These are phyloP conservation scores for Chlamydomonas applanata DNA, from an alignment of 139 green algal genomes.

Conservation along the genomic window DNA sequence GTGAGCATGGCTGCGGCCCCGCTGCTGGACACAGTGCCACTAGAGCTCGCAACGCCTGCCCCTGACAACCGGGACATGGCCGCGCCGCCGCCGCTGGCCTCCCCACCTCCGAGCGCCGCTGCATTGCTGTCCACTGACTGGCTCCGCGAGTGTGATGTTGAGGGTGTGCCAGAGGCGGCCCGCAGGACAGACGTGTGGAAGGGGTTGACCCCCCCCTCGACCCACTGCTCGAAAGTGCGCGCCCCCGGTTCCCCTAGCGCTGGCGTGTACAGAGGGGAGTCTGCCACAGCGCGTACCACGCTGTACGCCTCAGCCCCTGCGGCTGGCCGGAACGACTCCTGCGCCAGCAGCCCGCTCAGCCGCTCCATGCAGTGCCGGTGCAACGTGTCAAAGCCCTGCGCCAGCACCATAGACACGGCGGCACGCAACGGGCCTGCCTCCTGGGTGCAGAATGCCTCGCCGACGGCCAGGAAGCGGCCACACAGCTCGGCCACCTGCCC, in stretches of 20 bases:
- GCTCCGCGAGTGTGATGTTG: too few relatives aligned
- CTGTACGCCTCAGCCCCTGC: too few relatives aligned
- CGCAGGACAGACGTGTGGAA: slow-evolving; percentile 18
- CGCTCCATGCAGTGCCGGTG: not conserved
- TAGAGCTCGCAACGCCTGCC: not conserved
- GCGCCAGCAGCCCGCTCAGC: slow-evolving; percentile 11
- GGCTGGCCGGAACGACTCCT: too few relatives aligned
- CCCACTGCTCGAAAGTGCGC: slow-evolving; percentile 33
- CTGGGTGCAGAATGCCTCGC: slow-evolving; percentile 39
- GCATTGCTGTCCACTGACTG: not conserved
- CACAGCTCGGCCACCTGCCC: slow-evolving; percentile 41
- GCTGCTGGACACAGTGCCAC: not conserved
- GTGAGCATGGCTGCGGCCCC: slow-evolving; percentile 29
- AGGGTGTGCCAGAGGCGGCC: too few relatives aligned
- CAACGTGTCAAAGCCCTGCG: slow-evolving; percentile 26
- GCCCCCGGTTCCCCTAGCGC: slow-evolving; percentile 13
- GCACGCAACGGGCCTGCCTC: slow-evolving; percentile 2
- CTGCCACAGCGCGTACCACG: not conserved
- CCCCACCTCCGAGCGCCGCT: not conserved
- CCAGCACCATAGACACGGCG: slow-evolving; percentile 11
- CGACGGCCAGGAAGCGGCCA: slow-evolving; percentile 30
- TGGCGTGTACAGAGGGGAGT: slow-evolving; percentile 23
- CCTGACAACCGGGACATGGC: not conserved
- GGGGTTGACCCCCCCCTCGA: slow-evolving; percentile 42
- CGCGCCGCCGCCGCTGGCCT: too few relatives aligned